Base-by-base conservation (phyloP, 345 rosid species). In the Populus pruinosa region DNA sequence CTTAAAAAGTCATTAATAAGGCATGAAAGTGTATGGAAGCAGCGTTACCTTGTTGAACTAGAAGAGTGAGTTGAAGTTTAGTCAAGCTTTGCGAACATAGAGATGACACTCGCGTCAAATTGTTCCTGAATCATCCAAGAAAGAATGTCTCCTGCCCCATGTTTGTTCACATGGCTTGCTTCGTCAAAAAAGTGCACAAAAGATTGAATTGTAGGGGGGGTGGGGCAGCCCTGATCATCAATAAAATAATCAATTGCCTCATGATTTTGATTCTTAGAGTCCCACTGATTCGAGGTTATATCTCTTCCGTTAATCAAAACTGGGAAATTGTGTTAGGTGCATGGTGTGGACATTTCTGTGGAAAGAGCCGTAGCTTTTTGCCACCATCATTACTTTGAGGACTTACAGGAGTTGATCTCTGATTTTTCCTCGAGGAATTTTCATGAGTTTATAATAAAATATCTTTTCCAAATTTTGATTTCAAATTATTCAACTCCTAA, bases 281-380 rank as follows among this genome's bases (percentile, higher is more conserved):
- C 6, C 6, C 17, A 55, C 8, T 9, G 25, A 11, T 43, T 21
- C 43, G 63, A 33, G 64, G 33, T n/a, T 59, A 59, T n/a, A 29
- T 29, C 23, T 71, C 67, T 35, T 66, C 56, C 21, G 23, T 65
- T 33, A 75, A 64, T 66, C 20, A 23, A 16, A 36, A 61, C 0
- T 39, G 1, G 14, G 17, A 35, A 16, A 44, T 31, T n/a, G 44
- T 21, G 25, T 41, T 7, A 23, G 12, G 4, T 33, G 36, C 36
- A 33, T 33, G 44, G 25, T 64, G 18, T 53, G 39, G 49, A 49
- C 29, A 20, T 47, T 69, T 49, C 13, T 11, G 43, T 5, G 25
- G 27, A 70, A 61, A 70, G 75, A 56, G 53, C 67, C 56, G 38
- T 29, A 27, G 67, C 68, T 76, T 76, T 76, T 76, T 8, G 21